Percentiles rank a stretch among this genome's conserved stretches.
These are phyloP conservation scores for Solanum pimpinellifolium DNA, from an alignment of 257 asterid genomes.

Conservation along the genomic window DNA sequence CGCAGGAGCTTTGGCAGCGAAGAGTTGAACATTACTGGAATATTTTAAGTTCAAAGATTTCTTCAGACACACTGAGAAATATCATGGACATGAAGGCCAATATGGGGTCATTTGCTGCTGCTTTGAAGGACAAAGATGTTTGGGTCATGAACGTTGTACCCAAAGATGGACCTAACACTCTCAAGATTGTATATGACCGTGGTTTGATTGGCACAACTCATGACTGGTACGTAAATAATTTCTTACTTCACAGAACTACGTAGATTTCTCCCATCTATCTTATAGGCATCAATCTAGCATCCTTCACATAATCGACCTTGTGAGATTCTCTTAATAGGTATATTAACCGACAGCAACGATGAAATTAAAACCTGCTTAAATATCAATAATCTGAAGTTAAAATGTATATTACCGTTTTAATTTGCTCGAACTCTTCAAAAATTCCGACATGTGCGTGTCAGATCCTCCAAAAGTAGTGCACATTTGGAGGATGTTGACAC, in stretches of 20 bases:
- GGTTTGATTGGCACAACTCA: constrained; percentile 85
- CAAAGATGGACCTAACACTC: constrained; percentile 90
- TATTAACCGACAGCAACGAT: background rate
- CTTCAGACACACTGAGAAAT: constrained; percentile 63
- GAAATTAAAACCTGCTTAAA: background rate
- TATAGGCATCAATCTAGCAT: background rate
- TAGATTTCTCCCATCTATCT: background rate
- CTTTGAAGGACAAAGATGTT: constrained; percentile 75
- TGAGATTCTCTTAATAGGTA: background rate
- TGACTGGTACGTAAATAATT: constrained; percentile 49
- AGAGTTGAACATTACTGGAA: constrained; percentile 80
- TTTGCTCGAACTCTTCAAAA: background rate
- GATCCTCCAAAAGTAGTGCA: background rate
- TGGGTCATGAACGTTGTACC: constrained; percentile 98
- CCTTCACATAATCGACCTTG: background rate
- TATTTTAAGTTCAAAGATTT: constrained; percentile 59
- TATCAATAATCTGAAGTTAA: background rate
- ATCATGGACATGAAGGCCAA: constrained; percentile 98
- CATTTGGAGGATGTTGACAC: background rate
- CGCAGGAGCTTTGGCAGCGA: constrained; percentile 68
- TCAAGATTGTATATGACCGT: constrained; percentile 77
- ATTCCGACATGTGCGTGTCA: background rate
- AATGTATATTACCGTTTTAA: background rate
- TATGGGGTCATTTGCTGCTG: constrained; percentile 90
- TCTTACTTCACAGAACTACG: background rate